phyloP scores from a whole-genome alignment of 2,329 filamentous ascomycete genomes.

The Fusarium sp. region DNA sequence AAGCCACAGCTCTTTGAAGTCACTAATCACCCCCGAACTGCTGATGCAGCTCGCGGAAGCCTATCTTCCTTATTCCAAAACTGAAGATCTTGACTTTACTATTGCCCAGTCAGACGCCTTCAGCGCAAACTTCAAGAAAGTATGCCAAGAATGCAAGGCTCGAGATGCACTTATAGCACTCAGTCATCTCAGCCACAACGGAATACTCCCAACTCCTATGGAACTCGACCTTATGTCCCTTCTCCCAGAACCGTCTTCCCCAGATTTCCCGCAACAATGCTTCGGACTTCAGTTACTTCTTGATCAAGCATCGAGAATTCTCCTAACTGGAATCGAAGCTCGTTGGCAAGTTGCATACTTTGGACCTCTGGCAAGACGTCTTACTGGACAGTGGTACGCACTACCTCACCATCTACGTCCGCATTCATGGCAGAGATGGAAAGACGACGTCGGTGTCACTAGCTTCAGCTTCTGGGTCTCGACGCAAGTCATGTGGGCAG shows the following conservation, averaged over 20 bases:
- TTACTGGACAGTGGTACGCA: slow-evolving; percentile 2
- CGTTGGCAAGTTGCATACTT: slow-evolving; percentile 11
- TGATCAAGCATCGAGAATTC: neutral
- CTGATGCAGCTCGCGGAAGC: neutral
- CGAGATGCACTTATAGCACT: neutral
- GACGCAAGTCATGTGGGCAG: slow-evolving; percentile 5
- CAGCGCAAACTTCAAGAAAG: neutral
- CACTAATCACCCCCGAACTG: neutral
- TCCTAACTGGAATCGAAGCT: neutral
- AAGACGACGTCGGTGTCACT: neutral
- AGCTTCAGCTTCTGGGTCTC: slow-evolving; percentile 11
- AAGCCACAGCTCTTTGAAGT: accelerated
- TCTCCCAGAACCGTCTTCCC: neutral
- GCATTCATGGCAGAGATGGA: neutral
- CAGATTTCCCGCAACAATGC: neutral
- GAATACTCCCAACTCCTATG: neutral
- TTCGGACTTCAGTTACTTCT: neutral
- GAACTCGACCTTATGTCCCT: neutral
- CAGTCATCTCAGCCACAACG: neutral
- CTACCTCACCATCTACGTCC: neutral
- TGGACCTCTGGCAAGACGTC: neutral
- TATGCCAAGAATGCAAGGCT: neutral
- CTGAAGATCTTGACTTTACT: neutral
- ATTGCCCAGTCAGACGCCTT: neutral
- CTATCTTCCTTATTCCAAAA: neutral